phyloP scores from a whole-genome alignment of 129 eudicot genomes.

The Cynara cardunculus region DNA sequence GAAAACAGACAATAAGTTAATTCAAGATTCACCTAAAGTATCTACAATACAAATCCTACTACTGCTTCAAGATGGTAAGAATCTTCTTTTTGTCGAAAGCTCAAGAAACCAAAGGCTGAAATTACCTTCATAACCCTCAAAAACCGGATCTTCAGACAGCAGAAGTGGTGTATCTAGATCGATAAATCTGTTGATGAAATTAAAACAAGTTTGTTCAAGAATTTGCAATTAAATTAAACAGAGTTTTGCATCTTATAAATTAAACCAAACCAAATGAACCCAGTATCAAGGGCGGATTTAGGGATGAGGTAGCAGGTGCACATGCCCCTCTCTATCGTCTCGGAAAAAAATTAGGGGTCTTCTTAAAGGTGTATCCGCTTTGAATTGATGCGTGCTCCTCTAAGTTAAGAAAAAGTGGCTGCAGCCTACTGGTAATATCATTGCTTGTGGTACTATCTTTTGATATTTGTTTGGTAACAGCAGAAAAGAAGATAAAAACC shows the following conservation, averaged over 20 bases:
- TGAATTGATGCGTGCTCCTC: no score
- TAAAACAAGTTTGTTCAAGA: background rate
- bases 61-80: background rate
- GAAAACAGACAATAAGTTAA: slow-evolving; percentile 5
- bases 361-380: background rate
- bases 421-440: background rate
- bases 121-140: slow-evolving; percentile 90
- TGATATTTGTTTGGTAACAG: background rate
- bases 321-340: background rate
- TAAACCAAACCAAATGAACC: background rate
- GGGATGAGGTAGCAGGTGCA: background rate
- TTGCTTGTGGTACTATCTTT: background rate
- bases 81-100: background rate
- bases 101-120: background rate
- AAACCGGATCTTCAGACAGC: slow-evolving; percentile 84
- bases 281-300: background rate
- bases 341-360: background rate
- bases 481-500: background rate
- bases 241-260: background rate
- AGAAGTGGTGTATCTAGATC: slow-evolving; percentile 92
- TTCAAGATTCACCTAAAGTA: background rate
- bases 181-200: slow-evolving; percentile 50
- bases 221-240: background rate
- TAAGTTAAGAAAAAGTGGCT: no score
- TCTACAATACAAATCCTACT: background rate